Evolutionary conservation across 176 grass and related monocot genomes (phyloP), one percentile per base, ranked within the genome.

Genomic region (Musa acuminata): DNA sequence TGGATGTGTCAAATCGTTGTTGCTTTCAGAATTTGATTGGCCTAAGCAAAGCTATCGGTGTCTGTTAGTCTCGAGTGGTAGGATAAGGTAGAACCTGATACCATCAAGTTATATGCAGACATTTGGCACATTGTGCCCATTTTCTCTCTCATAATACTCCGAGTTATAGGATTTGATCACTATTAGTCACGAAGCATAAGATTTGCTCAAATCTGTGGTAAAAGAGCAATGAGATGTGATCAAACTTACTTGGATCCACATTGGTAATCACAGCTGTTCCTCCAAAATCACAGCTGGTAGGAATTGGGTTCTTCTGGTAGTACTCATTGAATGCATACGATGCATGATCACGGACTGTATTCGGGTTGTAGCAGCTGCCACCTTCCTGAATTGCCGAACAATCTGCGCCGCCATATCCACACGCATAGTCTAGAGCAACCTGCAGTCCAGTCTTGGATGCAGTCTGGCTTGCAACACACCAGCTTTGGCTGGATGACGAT

Each of bases 251-350:
- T 12, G 87, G 89, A 72, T 96, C 93, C 0, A 75, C 77, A 55
- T 55, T 90, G 60, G 87, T 92, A 58, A 90, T 11, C 14, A 81
- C 78, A 64, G 93, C 87, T 51, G 87, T 90, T 78, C 93, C 90
- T 63, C 89, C 87, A 68, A 96, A 96, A 76, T 92, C 88, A 77
- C 93, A 96, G 79, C 87, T 86, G 55, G 79, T 90, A 0, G 81
- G 78, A 10, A 51, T 25, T 26, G 87, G 89, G 55, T 90, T 82
- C 82, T 87, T 92, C 81, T 90, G 90, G 82, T 93, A 97, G 80
- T 97, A 97, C 72, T 86, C 82, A 73, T 97, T 97, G 93, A 97
- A 97, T 12, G 90, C 83, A 73, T 77, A 90, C 29, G 93, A 93
- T 0, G 90, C 93, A 67, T 97, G 93, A 67, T 92, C 87, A 27